Evolutionary conservation across 202 grass and related monocot species (phyloP), one percentile per base, ranked within the genome.

Genomic region (Schoenoplectus tabernaemontani): DNA sequence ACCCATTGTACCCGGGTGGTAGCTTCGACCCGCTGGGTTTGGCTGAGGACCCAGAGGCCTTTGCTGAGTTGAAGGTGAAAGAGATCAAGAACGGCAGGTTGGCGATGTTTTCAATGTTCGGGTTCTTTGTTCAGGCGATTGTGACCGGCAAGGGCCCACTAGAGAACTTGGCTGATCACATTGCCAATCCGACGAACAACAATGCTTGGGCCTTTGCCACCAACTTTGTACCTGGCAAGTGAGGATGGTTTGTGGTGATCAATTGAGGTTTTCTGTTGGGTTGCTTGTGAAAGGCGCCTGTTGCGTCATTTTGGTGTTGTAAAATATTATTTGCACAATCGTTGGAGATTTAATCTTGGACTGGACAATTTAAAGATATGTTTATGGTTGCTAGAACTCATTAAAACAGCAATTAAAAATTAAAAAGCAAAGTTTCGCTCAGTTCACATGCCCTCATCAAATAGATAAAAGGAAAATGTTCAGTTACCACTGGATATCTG

Each of bases 31-130:
- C 87, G 0, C 57, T 88, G 5, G 78, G 86, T 9, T 78, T 91
- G 0, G 86, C 89, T 23, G 84, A 91, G 0, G 89, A 91, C 51
- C 84, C 86, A 0, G 86, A 88, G 81, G 82, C 82, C 4, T 91
- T 91, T 38, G 81, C 82, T 0, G 86, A 91, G 72, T 82, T 91
- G 7, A 91, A 88, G 73, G 89, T 91, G 68, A 87, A 91, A 64
- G 89, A 91, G 72, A 68, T 91, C 47, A 88, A 91, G 84, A 88
- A 91, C 13, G 84, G 89, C 0, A 37, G 89, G 26, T 68, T 91
- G 53, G 86, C 89, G 8, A 88, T 88, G 89, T 91, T 88, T 79
- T 86, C 89, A 70, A 86, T 91, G 86, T 86, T 91, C 42, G 84
- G 84, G 1, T 91, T 91, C 86, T 91, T 91, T 9, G 84, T 91